Percentiles rank a stretch among this genome's conserved stretches.
Conservation (phyloP, 192 early-diverging fungal genomes). For the Gaertneriomyces semiglobifer region DNA sequence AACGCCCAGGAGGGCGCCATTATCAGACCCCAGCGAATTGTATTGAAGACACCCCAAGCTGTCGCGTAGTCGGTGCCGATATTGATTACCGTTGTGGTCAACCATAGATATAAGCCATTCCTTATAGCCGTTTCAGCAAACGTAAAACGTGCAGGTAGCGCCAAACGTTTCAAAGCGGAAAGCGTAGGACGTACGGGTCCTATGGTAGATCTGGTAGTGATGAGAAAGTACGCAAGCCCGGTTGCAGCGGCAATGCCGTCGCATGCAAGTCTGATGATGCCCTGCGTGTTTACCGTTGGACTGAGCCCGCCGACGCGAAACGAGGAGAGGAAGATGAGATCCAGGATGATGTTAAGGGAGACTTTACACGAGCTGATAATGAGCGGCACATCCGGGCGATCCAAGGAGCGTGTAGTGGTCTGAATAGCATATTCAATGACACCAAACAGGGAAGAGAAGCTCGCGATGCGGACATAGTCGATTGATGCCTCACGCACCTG, state of each 20-base stretch:
- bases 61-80: constrained; percentile 27
- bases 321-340: constrained; percentile 26
- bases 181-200: not conserved
- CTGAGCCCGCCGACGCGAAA: constrained; percentile 9
- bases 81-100: constrained; percentile 14
- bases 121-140: constrained; percentile 27
- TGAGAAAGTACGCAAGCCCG: constrained; percentile 20
- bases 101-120: constrained; percentile 30
- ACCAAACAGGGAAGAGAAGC: constrained; percentile 26
- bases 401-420: constrained; percentile 20
- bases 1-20: constrained; percentile 25
- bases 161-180: constrained; percentile 2
- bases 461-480: constrained; percentile 28
- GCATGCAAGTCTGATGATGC: constrained; percentile 20
- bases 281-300: constrained; percentile 30
- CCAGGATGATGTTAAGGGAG: constrained; percentile 26
- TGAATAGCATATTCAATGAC: constrained; percentile 20
- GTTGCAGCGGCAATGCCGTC: constrained; percentile 19
- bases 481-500: constrained; percentile 17
- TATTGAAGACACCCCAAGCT: constrained; percentile 37
- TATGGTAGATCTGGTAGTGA: not conserved
- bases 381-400: constrained; percentile 30
- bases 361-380: constrained; percentile 15
- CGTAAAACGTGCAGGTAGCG: constrained; percentile 19
- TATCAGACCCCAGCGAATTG: constrained; percentile 33